Base-by-base conservation (phyloP, 805 yeast genomes). In the Saccharomycopsis vini region DNA sequence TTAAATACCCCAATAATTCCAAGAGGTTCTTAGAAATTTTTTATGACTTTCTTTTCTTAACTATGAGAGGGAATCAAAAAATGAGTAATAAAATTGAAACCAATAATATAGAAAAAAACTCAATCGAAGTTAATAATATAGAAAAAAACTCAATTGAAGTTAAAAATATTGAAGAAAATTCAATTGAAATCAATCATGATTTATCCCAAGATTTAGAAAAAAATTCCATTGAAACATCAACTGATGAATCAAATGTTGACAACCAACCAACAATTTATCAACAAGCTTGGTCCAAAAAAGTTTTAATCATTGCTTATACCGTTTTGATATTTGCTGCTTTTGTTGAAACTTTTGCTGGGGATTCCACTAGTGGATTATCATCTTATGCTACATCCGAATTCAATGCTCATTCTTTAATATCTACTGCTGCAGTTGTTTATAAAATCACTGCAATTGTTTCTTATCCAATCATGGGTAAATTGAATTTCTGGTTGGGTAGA, bases 391-490 rank as follows among this genome's bases (percentile, higher is more conserved):
- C 68, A 3, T 60, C 67, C n/a, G 49, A 55, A 18, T 66, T 66
- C 53, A 50, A 57, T 40, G 57, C 58, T n/a, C 67, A 63, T 48
- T 61, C 71, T 4, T 46, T 64, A 40, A 55, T 66, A 10, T 52
- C 69, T 2, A 62, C 66, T 10, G 62, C 65, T 19, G 61, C 59
- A 29, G 66, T 64, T 20, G 65, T 63, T 3, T 63, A 62, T 43
- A 60, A 63, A 33, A 62, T 66, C 47, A 50, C 67, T 19, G 58
- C 61, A 31, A 62, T 66, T 23, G 61, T 62, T 13, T 56, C 63
- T 1, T 62, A 63, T 44, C 66, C 70, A 5, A 54, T 64, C 16
- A 47, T 66, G 46, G 70, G 65, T 32, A 66, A 64, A 44, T 36
- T 64, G 32, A 60, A 68, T 7, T 66, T 65, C 43, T 52, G 62